Evolutionary conservation across 768 basidiomycete genomes (phyloP).

Genomic region (Tylopilus subfusipes): DNA sequence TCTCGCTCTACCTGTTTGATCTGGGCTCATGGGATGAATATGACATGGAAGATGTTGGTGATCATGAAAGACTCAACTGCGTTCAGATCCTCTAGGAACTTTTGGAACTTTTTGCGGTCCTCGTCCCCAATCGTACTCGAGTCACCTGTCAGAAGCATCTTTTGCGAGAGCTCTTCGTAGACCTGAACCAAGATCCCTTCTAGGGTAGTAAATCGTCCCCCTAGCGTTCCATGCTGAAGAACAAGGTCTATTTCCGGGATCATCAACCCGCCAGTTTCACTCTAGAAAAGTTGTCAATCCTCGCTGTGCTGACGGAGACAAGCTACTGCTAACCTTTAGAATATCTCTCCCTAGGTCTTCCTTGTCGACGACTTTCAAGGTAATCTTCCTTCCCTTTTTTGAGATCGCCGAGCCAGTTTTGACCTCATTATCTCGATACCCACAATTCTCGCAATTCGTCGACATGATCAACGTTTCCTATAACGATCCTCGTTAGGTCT

Average conservation of each 20-base stretch:
- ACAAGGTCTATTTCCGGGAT: conserved; percentile 96
- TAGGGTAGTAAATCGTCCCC: conserved; percentile 95
- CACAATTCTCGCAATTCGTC: conserved; percentile 92
- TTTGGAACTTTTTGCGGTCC: conserved; percentile 60
- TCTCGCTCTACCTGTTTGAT: conserved; percentile 73
- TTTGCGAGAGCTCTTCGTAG: conserved; percentile 90
- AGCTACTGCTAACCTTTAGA: conserved; percentile 63
- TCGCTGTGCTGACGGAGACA: background rate
- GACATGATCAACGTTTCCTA: conserved; percentile 98
- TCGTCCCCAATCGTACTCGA: conserved; percentile 39
- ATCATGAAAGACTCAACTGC: conserved; percentile 44
- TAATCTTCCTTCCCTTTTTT: conserved; percentile 80
- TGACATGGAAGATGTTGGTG: background rate
- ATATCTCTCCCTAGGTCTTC: conserved; percentile 94
- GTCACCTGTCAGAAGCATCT: conserved; percentile 77
- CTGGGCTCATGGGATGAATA: conserved; percentile 34
- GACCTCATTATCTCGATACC: conserved; percentile 97
- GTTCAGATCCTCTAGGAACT: conserved; percentile 75
- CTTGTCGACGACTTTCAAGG: conserved; percentile 82
- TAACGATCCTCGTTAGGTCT: background rate
- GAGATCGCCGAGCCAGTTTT: conserved; percentile 93
- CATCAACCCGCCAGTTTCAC: conserved; percentile 83
- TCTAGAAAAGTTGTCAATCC: conserved; percentile 47
- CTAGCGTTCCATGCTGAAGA: conserved; percentile 89
- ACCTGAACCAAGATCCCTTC: conserved; percentile 94